A percentile compares a stretch with the other conserved stretches of the same genome.
Conservation (phyloP, 139 green algal species). For the Yamagishiella unicocca region DNA sequence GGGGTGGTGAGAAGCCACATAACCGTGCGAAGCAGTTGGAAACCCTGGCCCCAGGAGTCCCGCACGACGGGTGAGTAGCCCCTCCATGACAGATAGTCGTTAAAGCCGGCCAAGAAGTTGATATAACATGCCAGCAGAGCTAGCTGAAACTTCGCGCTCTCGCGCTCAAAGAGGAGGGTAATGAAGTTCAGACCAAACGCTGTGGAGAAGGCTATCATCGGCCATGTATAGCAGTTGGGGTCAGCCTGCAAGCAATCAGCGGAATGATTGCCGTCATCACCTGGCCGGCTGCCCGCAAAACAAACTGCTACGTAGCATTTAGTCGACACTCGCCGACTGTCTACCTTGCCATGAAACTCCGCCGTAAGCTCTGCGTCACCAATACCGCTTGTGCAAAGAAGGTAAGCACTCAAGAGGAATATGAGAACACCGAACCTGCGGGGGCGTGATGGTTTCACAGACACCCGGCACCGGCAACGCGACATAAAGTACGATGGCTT, state of each 20-base stretch:
- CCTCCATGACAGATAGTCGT: conserved; percentile 53
- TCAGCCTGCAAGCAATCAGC: conserved; percentile 31
- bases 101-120: conserved; percentile 55
- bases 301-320: conserved; percentile 3
- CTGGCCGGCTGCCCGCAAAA: not conserved
- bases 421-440: conserved; percentile 34
- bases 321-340: not conserved
- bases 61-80: conserved; percentile 45
- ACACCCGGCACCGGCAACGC: not conserved
- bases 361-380: conserved; percentile 28
- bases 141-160: conserved; percentile 60
- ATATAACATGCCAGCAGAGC: conserved; percentile 57
- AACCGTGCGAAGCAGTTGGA: conserved; percentile 48
- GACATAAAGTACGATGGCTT: no score
- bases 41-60: conserved; percentile 43
- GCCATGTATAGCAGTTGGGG: conserved; percentile 47
- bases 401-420: not conserved
- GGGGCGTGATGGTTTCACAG: not conserved
- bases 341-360: conserved; percentile 28
- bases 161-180: conserved; percentile 61
- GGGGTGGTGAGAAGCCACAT: conserved; percentile 66
- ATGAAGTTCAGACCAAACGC: conserved; percentile 62
- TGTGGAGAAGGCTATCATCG: conserved; percentile 55
- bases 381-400: conserved; percentile 28
- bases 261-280: not conserved